A percentile compares a stretch with the other conserved stretches of the same genome.
These are phyloP conservation scores for Erodium texanum DNA, from an alignment of 441 rosid genomes.

Conservation along the genomic window DNA sequence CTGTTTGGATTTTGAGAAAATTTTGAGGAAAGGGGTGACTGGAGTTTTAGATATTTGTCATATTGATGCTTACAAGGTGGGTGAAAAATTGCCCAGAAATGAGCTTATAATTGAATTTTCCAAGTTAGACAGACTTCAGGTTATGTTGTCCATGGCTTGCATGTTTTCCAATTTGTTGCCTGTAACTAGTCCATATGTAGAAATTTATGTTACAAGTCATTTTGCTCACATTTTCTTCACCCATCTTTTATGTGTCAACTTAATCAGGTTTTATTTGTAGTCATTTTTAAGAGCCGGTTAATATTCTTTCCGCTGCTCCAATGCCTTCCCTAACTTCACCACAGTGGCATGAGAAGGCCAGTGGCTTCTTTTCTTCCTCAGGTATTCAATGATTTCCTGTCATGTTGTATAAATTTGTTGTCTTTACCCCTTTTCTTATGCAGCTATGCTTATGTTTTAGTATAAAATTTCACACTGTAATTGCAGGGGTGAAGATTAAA, in stretches of 20 bases:
- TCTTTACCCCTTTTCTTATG: not conserved
- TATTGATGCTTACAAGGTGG: not conserved
- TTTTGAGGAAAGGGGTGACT: not conserved
- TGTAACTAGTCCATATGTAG: not conserved
- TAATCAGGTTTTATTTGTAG: not conserved
- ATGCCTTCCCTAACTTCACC: constrained; percentile 70
- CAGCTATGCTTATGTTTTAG: not conserved
- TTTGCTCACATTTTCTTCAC: not conserved
- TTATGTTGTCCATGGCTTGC: not conserved
- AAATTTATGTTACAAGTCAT: not conserved
- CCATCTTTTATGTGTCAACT: not conserved
- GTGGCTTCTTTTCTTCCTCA: constrained; percentile 74
- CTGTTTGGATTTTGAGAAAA: not conserved
- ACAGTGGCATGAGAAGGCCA: constrained; percentile 84
- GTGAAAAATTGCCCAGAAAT: not conserved
- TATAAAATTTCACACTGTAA: constrained; percentile 6
- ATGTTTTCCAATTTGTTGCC: not conserved
- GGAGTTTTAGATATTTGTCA: not conserved
- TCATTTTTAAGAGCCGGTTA: not conserved
- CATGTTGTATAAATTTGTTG: constrained; percentile 12
- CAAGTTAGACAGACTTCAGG: not conserved
- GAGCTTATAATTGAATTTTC: not conserved
- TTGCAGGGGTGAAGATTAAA: constrained; percentile 67
- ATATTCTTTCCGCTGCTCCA: constrained; percentile 18
- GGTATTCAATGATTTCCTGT: constrained; percentile 28